A percentile compares a stretch with the other conserved stretches of the same genome.
Conservation (phyloP, 305 asterid species). For the Fraxinus nigra region DNA sequence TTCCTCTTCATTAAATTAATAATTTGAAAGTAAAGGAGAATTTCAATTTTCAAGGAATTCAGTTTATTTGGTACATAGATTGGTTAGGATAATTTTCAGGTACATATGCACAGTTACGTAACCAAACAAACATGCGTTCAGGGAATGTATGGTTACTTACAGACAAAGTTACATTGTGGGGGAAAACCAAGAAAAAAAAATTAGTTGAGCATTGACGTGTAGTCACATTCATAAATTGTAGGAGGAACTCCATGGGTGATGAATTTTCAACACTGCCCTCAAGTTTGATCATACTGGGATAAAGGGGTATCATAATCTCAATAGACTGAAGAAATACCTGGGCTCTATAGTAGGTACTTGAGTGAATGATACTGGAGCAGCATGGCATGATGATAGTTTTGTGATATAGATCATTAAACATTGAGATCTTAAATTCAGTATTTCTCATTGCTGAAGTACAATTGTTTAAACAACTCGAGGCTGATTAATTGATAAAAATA, state of each 20-base stretch:
- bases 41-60: constrained; percentile 4
- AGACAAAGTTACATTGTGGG: not conserved
- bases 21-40: not conserved
- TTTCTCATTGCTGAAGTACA: not conserved
- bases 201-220: not conserved
- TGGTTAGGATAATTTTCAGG: not conserved
- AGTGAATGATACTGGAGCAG: not conserved
- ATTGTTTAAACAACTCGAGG: not conserved
- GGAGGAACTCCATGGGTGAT: not conserved
- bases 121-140: not conserved
- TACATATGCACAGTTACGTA: not conserved
- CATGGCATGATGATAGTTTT: not conserved
- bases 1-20: not conserved
- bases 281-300: not conserved
- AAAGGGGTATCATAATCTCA: not conserved
- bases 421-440: not conserved
- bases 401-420: not conserved
- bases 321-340: not conserved
- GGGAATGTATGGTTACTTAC: not conserved
- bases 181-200: not conserved
- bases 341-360: not conserved
- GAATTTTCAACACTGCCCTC: not conserved
- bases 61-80: constrained; percentile 6
- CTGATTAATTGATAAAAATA: not conserved
- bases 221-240: not conserved